A percentile compares a stretch with the other conserved stretches of the same genome.
phyloP scores from a whole-genome alignment of 768 basidiomycete genomes.

The Hericium erinaceus region DNA sequence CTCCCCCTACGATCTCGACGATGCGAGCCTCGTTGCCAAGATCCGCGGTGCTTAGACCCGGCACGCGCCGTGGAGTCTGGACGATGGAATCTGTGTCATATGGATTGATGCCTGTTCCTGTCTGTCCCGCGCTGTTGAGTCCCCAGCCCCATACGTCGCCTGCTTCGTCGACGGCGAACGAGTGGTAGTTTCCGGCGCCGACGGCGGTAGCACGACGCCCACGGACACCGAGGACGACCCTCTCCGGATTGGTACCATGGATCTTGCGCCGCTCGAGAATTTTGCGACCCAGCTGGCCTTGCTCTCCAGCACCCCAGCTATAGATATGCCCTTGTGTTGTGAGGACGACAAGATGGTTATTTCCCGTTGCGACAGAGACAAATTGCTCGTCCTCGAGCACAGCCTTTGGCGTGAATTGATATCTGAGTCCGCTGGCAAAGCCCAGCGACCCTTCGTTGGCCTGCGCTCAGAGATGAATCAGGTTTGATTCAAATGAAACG shows the following conservation, averaged over 20 bases:
- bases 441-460: slow-evolving; percentile 78
- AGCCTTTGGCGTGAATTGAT: slow-evolving; percentile 61
- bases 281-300: slow-evolving; percentile 85
- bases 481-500: background rate
- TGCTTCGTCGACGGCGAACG: slow-evolving; percentile 79
- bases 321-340: slow-evolving; percentile 84
- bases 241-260: slow-evolving; percentile 83
- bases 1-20: slow-evolving; percentile 71
- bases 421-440: slow-evolving; percentile 57
- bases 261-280: slow-evolving; percentile 84
- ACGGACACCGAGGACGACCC: slow-evolving; percentile 66
- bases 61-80: slow-evolving; percentile 55
- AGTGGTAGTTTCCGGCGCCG: slow-evolving; percentile 79
- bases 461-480: slow-evolving; percentile 24
- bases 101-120: slow-evolving; percentile 47
- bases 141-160: slow-evolving; percentile 94
- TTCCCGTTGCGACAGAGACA: slow-evolving; percentile 67
- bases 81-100: slow-evolving; percentile 42
- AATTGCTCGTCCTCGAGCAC: slow-evolving; percentile 59
- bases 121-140: slow-evolving; percentile 85
- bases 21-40: slow-evolving; percentile 49
- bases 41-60: slow-evolving; percentile 48
- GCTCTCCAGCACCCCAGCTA: slow-evolving; percentile 86
- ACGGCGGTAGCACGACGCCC: slow-evolving; percentile 55
- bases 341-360: slow-evolving; percentile 84